phyloP scores from a whole-genome alignment of 2,329 filamentous ascomycete genomes.

The Alternaria dauci region DNA sequence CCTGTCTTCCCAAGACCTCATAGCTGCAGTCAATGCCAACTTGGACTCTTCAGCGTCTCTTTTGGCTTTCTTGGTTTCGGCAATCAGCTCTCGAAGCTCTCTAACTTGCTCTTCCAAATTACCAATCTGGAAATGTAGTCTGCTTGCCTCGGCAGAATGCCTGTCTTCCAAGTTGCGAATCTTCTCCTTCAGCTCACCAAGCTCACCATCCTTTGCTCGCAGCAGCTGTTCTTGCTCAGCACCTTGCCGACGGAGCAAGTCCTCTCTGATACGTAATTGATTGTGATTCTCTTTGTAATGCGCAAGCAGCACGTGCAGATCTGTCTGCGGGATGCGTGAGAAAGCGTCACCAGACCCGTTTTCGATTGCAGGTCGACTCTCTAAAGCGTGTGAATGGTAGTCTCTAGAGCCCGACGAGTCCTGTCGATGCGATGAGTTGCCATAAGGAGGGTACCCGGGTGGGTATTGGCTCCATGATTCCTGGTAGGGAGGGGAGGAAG shows the following conservation, averaged over 20 bases:
- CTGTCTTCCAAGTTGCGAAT: constrained; percentile 60
- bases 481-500: constrained; percentile 49
- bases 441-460: constrained; percentile 47
- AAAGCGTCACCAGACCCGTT: constrained; percentile 51
- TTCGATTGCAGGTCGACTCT: constrained; percentile 45
- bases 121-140: constrained; percentile 61
- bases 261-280: constrained; percentile 59
- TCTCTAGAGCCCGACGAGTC: constrained; percentile 50
- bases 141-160: constrained; percentile 60
- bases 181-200: constrained; percentile 61
- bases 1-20: constrained; percentile 52
- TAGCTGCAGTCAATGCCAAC: constrained; percentile 42
- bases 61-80: constrained; percentile 55
- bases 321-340: constrained; percentile 49
- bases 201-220: constrained; percentile 62
- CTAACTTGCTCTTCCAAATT: constrained; percentile 62
- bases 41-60: constrained; percentile 46
- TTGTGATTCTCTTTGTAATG: constrained; percentile 62
- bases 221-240: constrained; percentile 61
- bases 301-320: constrained; percentile 49
- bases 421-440: constrained; percentile 47
- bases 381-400: constrained; percentile 40
- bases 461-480: constrained; percentile 48
- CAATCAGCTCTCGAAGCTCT: constrained; percentile 59
- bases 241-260: constrained; percentile 59